Percentiles rank a stretch among this genome's conserved stretches.
phyloP scores from a whole-genome alignment of 75 land plant genomes.

The Azolla pinnata region DNA sequence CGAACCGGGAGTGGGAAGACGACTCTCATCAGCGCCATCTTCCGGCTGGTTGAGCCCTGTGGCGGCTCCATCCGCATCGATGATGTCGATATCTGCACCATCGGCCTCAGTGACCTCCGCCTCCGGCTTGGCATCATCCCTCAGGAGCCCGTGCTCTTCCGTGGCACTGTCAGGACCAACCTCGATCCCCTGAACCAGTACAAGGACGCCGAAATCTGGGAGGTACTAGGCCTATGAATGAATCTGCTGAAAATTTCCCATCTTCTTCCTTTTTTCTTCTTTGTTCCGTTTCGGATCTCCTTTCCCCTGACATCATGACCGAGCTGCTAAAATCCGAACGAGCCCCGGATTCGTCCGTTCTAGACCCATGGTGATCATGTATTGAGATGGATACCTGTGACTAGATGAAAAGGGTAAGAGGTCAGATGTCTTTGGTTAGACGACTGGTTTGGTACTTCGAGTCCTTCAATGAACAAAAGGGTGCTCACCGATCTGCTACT shows the following conservation, averaged over 20 bases:
- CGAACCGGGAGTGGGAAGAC: slow-evolving; percentile 93
- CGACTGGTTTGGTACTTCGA: too few species aligned
- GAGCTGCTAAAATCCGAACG: not conserved
- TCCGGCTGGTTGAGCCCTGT: slow-evolving; percentile 71
- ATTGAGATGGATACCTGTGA: too few species aligned
- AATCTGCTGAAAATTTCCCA: not conserved
- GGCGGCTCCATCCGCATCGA: slow-evolving; percentile 66
- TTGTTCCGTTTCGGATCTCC: not conserved
- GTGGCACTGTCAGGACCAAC: slow-evolving; percentile 66
- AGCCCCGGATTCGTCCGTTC: too few species aligned
- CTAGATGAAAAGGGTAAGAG: too few species aligned
- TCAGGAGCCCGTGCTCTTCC: slow-evolving; percentile 80
- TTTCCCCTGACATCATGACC: not conserved
- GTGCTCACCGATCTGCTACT: too few species aligned
- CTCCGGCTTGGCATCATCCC: slow-evolving; percentile 71
- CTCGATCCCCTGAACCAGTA: slow-evolving; percentile 67
- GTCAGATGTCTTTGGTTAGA: too few species aligned
- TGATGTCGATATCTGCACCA: slow-evolving; percentile 55
- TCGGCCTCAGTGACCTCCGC: slow-evolving; percentile 69
- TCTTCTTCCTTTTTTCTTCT: not conserved
- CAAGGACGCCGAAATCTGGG: slow-evolving; percentile 53
- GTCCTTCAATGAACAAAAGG: too few species aligned
- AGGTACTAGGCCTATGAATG: too few species aligned
- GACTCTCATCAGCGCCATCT: slow-evolving; percentile 63
- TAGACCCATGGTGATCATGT: too few species aligned